Percentiles rank a stretch among this genome's conserved stretches.
Conservation (phyloP, 495 filamentous ascomycete species). For the Staphylotrichum longicolle region DNA sequence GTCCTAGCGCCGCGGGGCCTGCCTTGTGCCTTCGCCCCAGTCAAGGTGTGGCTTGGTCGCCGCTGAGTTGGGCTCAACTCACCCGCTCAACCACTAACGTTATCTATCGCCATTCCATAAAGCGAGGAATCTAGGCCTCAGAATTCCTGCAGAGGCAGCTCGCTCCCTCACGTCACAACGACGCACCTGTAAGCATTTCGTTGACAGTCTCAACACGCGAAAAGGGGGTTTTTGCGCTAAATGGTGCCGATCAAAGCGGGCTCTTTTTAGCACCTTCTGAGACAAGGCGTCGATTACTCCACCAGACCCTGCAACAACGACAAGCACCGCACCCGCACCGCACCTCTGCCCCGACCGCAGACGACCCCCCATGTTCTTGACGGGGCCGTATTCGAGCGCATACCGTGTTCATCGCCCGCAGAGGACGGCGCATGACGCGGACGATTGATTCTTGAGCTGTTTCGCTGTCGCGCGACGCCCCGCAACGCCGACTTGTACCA, state of each 20-base stretch:
- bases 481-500: background rate
- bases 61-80: slow-evolving; percentile 9
- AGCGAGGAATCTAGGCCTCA: background rate
- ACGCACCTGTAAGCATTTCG: background rate
- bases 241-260: no score
- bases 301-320: slow-evolving; percentile 12
- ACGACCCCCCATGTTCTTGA: slow-evolving; percentile 14
- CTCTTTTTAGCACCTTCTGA: no score
- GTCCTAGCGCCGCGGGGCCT: background rate
- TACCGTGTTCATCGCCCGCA: background rate
- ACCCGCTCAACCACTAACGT: background rate
- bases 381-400: background rate
- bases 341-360: background rate
- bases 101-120: no score
- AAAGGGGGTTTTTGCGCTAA: no score
- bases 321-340: background rate
- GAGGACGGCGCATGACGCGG: slow-evolving; percentile 1
- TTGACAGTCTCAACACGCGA: no score
- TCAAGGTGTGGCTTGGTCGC: slow-evolving; percentile 17
- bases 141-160: background rate
- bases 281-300: background rate
- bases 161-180: background rate
- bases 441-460: slow-evolving; percentile 2
- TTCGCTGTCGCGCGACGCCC: slow-evolving; percentile 1
- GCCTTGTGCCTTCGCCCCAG: background rate